Evolutionary conservation across 805 yeast genomes (phyloP).

Genomic region (Kluyveromyces dobzhanskii): DNA sequence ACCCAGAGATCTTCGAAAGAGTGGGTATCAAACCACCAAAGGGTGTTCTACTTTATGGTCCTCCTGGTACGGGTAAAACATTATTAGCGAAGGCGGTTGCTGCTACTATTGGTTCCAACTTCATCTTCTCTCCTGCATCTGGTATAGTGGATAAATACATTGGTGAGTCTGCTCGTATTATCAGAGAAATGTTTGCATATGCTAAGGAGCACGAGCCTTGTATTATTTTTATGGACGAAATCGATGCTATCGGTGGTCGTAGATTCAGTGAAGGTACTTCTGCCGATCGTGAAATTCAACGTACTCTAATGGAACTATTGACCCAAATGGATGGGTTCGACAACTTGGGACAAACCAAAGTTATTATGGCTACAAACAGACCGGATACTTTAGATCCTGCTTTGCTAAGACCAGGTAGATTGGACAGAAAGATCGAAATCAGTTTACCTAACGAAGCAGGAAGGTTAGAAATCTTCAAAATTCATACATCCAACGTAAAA

Average conservation of each 20-base stretch:
- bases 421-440: conserved; percentile 93
- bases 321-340: conserved; percentile 99
- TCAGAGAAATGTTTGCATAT: conserved; percentile 96
- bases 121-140: conserved; percentile 96
- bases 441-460: conserved; percentile 95
- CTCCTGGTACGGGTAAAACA: conserved; percentile 98
- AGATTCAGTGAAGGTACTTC: conserved; percentile 97
- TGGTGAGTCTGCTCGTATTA: conserved; percentile 94
- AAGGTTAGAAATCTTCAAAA: conserved; percentile 86
- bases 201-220: conserved; percentile 98
- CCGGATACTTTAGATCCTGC: conserved; percentile 99
- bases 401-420: conserved; percentile 90
- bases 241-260: conserved; percentile 98
- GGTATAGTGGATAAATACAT: conserved; percentile 97
- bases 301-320: conserved; percentile 92
- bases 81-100: conserved; percentile 96
- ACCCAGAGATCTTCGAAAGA: conserved; percentile 90
- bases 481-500: conserved; percentile 76
- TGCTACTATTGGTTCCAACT: conserved; percentile 96
- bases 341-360: conserved; percentile 91
- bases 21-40: conserved; percentile 99
- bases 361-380: conserved; percentile 98
- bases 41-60: conserved; percentile 93
- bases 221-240: conserved; percentile 96
- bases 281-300: conserved; percentile 96